Percentiles rank a stretch among this genome's conserved stretches.
These are phyloP conservation scores for Fusarium verticillioides DNA, from an alignment of 2,329 filamentous ascomycete genomes.

Conservation along the genomic window DNA sequence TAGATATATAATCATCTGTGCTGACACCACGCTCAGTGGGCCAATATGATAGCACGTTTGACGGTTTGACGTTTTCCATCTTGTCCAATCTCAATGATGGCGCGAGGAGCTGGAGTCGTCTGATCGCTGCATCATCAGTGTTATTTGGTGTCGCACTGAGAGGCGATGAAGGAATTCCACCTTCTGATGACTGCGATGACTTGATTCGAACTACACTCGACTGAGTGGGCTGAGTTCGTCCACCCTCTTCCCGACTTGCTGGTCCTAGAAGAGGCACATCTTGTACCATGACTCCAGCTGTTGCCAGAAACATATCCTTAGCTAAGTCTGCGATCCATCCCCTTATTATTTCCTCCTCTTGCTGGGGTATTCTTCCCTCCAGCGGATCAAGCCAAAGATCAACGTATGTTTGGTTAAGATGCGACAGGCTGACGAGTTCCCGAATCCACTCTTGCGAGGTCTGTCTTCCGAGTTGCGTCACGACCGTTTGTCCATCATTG, in stretches of 20 bases:
- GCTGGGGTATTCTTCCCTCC: conserved; percentile 37
- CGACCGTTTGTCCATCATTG: conserved; percentile 42
- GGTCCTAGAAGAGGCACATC: conserved; percentile 46
- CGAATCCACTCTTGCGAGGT: conserved; percentile 38
- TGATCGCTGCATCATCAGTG: conserved; percentile 45
- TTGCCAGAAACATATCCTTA: conserved; percentile 50
- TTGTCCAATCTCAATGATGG: conserved; percentile 45
- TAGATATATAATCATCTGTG: conserved; percentile 53
- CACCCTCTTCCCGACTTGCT: conserved; percentile 7
- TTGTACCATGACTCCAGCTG: conserved; percentile 51
- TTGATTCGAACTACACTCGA: conserved; percentile 33
- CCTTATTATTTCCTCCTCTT: conserved; percentile 40
- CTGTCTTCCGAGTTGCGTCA: conserved; percentile 47
- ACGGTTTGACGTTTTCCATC: conserved; percentile 43
- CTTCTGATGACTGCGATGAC: conserved; percentile 41
- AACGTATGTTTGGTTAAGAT: conserved; percentile 45
- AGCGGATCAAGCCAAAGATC: conserved; percentile 49
- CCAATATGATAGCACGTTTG: conserved; percentile 53
- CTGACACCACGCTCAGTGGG: conserved; percentile 51
- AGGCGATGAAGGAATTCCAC: conserved; percentile 40
- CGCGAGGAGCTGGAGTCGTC: conserved; percentile 51
- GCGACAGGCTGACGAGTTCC: conserved; percentile 43
- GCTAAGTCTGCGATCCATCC: conserved; percentile 49
- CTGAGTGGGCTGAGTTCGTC: conserved; percentile 18
- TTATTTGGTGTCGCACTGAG: conserved; percentile 13